phyloP scores from a whole-genome alignment of 2,329 filamentous ascomycete genomes.

The Exophiala oligosperma region DNA sequence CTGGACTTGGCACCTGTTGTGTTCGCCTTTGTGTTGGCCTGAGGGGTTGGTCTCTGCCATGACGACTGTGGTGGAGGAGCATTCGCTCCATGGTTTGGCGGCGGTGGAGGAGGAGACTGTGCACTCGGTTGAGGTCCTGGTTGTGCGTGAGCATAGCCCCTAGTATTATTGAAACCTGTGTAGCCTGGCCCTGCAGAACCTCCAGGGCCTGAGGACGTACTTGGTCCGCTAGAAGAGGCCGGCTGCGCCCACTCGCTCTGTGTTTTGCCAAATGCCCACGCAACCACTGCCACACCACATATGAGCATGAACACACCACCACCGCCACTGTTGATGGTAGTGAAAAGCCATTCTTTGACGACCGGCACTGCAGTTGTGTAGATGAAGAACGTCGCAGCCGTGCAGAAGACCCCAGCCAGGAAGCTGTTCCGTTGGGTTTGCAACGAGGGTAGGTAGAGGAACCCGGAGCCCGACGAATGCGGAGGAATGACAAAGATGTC shows the following conservation, averaged over 20 bases:
- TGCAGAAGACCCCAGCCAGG: conserved; percentile 78
- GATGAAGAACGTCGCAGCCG: conserved; percentile 70
- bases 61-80: conserved; percentile 29
- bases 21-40: conserved; percentile 26
- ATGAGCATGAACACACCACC: conserved; percentile 72
- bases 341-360: conserved; percentile 70
- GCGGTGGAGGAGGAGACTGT: conserved; percentile 6
- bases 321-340: conserved; percentile 70
- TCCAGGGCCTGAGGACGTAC: conserved; percentile 6
- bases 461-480: conserved; percentile 83
- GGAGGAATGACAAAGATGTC: conserved; percentile 97
- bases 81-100: not conserved
- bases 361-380: conserved; percentile 73
- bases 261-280: conserved; percentile 73
- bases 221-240: not conserved
- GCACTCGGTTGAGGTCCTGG: conserved; percentile 6
- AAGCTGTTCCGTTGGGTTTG: conserved; percentile 88
- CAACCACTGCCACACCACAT: conserved; percentile 70
- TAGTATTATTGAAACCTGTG: conserved; percentile 12
- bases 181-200: conserved; percentile 7
- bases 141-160: conserved; percentile 8
- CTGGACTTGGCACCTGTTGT: conserved; percentile 27
- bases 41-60: conserved; percentile 27
- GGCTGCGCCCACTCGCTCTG: conserved; percentile 50
- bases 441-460: conserved; percentile 90